phyloP scores from a whole-genome alignment of 495 filamentous ascomycete species.

The Entonaema liquescens region DNA sequence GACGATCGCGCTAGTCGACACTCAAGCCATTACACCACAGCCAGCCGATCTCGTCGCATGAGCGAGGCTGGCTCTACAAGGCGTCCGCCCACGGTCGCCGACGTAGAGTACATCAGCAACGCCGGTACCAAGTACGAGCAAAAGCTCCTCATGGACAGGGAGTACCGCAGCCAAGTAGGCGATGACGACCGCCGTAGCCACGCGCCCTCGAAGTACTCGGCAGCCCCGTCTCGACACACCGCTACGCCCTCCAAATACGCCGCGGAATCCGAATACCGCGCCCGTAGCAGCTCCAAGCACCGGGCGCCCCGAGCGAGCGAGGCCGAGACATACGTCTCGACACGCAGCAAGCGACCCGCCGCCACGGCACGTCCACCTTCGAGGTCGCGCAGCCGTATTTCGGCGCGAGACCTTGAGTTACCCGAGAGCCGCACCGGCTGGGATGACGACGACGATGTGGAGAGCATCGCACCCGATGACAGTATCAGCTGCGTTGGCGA shows the following conservation, averaged over 20 bases:
- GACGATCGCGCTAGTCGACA: slow-evolving; percentile 53
- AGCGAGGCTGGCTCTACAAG: slow-evolving; percentile 47
- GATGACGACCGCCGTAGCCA: slow-evolving; percentile 25
- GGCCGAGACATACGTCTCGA: slow-evolving; percentile 50
- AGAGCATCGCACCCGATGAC: slow-evolving; percentile 60
- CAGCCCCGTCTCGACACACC: slow-evolving; percentile 16
- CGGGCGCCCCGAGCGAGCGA: slow-evolving; percentile 23
- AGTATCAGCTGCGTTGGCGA: slow-evolving; percentile 64
- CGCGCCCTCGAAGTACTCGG: slow-evolving; percentile 18
- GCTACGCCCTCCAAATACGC: slow-evolving; percentile 10
- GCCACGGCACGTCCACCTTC: slow-evolving; percentile 45
- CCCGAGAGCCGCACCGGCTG: slow-evolving; percentile 35
- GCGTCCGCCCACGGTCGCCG: slow-evolving; percentile 44
- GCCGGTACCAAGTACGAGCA: slow-evolving; percentile 16
- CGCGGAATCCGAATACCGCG: slow-evolving; percentile 15
- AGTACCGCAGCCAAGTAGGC: slow-evolving; percentile 46
- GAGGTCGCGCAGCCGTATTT: slow-evolving; percentile 34
- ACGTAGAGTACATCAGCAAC: slow-evolving; percentile 37
- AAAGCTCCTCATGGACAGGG: slow-evolving; percentile 37
- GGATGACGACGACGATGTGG: slow-evolving; percentile 31
- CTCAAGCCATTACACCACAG: slow-evolving; percentile 41
- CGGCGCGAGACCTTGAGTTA: slow-evolving; percentile 29
- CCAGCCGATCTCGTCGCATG: slow-evolving; percentile 35
- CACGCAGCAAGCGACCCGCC: slow-evolving; percentile 46
- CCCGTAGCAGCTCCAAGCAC: slow-evolving; percentile 7